phyloP scores from a whole-genome alignment of 805 yeast genomes.

The Zygosaccharomyces rouxii region DNA sequence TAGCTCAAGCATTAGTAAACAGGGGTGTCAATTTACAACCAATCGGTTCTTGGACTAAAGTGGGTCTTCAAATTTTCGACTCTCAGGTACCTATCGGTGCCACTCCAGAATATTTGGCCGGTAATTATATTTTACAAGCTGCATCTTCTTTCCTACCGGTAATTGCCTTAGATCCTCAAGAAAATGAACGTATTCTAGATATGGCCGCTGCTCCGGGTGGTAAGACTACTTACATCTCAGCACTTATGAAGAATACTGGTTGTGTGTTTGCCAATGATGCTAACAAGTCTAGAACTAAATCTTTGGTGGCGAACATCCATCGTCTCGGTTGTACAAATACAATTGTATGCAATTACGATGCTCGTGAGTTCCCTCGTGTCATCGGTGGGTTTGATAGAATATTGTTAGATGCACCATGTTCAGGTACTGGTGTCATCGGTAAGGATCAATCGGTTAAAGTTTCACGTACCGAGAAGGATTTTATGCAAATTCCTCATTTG shows the following conservation, averaged over 20 bases:
- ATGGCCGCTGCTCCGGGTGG: constrained; percentile 99
- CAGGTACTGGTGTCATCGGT: constrained; percentile 99
- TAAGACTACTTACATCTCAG: constrained; percentile 90
- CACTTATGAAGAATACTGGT: constrained; percentile 97
- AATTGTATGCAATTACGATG: constrained; percentile 95
- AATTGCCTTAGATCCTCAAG: constrained; percentile 97
- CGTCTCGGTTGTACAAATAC: constrained; percentile 96
- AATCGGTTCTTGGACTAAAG: constrained; percentile 96
- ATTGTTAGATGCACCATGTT: constrained; percentile 95
- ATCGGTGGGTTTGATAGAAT: constrained; percentile 98
- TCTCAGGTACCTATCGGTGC: constrained; percentile 99
- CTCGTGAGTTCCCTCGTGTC: constrained; percentile 95
- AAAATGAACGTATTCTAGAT: constrained; percentile 89
- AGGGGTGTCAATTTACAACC: constrained; percentile 98
- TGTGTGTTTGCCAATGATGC: constrained; percentile 96
- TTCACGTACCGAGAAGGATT: constrained; percentile 92
- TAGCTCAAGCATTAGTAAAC: constrained; percentile 91
- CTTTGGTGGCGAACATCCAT: constrained; percentile 94
- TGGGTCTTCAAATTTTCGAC: constrained; percentile 94
- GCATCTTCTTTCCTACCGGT: constrained; percentile 97
- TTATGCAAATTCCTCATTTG: constrained; percentile 91
- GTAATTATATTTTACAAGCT: constrained; percentile 96
- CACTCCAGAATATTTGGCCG: constrained; percentile 97
- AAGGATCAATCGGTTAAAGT: constrained; percentile 94
- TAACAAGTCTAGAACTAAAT: constrained; percentile 92